phyloP scores from a whole-genome alignment of 2,329 filamentous ascomycete species.

The Rhinocladiella similis region DNA sequence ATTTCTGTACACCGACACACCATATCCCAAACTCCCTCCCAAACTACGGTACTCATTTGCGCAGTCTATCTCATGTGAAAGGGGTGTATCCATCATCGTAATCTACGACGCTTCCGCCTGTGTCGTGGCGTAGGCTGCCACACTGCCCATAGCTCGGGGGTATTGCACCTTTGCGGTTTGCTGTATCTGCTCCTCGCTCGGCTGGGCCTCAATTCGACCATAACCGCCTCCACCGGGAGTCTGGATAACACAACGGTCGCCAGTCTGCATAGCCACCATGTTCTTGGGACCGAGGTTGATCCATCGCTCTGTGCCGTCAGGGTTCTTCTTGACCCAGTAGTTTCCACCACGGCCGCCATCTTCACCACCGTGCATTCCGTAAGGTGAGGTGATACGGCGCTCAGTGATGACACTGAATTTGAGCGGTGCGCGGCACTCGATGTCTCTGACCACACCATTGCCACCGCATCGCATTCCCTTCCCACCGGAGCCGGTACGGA shows the following conservation, averaged over 20 bases:
- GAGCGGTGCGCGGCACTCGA: conserved; percentile 76
- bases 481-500: conserved; percentile 65
- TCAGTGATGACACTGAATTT: conserved; percentile 53
- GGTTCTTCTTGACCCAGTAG: conserved; percentile 28
- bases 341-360: conserved; percentile 29
- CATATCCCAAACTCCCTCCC: no score
- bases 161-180: no score
- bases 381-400: conserved; percentile 16
- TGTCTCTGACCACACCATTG: conserved; percentile 74
- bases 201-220: background rate
- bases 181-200: no score
- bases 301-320: conserved; percentile 10
- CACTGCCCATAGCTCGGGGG: no score
- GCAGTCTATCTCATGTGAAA: no score
- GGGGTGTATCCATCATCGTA: no score
- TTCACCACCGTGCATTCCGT: conserved; percentile 31
- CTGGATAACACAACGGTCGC: conserved; percentile 39
- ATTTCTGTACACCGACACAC: no score
- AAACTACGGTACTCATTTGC: no score
- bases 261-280: conserved; percentile 31
- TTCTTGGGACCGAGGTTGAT: conserved; percentile 31
- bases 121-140: no score
- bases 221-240: conserved; percentile 25
- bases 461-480: conserved; percentile 68
- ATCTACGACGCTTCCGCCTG: no score